Conservation (phyloP, 306 rosid genomes). For the Fagus crenata region DNA sequence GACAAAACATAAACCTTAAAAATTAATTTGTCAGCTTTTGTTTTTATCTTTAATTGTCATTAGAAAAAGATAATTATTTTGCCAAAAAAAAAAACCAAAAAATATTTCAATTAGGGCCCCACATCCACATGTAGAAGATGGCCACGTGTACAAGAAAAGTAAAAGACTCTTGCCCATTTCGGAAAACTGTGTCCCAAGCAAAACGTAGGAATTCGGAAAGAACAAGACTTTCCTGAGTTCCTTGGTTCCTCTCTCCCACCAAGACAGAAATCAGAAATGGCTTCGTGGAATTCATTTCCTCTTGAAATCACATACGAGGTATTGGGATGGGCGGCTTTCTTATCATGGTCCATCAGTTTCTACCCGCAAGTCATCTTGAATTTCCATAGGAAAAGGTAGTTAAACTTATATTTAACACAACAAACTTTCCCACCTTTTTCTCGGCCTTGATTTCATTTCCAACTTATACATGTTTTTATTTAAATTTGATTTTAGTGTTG, state of each 20-base stretch:
- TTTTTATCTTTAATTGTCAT: too few relatives aligned
- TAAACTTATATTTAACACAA: neutral
- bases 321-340: conserved; percentile 78
- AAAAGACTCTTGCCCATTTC: too few relatives aligned
- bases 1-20: too few relatives aligned
- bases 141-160: too few relatives aligned
- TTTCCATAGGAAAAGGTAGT: conserved; percentile 73
- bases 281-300: conserved; percentile 74
- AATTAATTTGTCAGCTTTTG: too few relatives aligned
- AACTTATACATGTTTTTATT: neutral
- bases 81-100: too few relatives aligned
- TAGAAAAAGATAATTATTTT: too few relatives aligned
- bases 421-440: neutral
- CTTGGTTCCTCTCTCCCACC: neutral
- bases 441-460: neutral
- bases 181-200: too few relatives aligned
- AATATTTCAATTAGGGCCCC: too few relatives aligned
- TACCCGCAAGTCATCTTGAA: conserved; percentile 84
- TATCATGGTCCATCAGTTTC: conserved; percentile 70
- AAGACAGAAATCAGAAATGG: conserved; percentile 36
- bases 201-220: too few relatives aligned
- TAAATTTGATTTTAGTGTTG: neutral
- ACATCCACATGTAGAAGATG: too few relatives aligned
- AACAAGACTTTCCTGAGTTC: neutral
- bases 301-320: conserved; percentile 61